Base-by-base conservation (phyloP, 176 grass and related monocot genomes). In the Eremochloa ophiuroides region DNA sequence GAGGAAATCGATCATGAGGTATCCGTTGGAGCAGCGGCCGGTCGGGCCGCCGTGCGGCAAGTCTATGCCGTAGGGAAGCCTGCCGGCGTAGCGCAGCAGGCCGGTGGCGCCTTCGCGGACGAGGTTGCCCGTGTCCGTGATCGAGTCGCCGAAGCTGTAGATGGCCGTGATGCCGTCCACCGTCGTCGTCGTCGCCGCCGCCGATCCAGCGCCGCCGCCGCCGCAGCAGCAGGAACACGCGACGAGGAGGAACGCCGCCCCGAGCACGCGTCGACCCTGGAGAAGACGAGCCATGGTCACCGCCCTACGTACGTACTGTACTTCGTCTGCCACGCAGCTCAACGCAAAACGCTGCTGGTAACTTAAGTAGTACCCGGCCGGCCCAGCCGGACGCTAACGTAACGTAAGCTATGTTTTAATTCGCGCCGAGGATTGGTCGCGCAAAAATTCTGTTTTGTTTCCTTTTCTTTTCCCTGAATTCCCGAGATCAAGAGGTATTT, bases 1-100 rank as follows among this genome's bases (percentile, higher is more conserved):
- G 2, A 88, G 56, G 29, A 83, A 78, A 18, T 88, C 86, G 60
- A 83, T 83, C 80, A 83, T 88, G 59, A 83, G 86, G 74, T 38
- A 66, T 23, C 86, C 86, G 8, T 88, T 74, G 43, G 86, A 88
- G 80, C 80, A 88, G 6, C 86, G 74, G 4, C 80, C 74, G 6
- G 74, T 83, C 7, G 66, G 14, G 34, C 7, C 18, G 25, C 31
- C 44, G 44, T 17, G 44, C 44, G 17, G 11, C 42, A 83, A 33
- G 44, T 68, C 40, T 13, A 55, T 11, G 58, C 80, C 78, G 16
- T 87, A 81, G 63, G 85, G 78, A 31, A 10, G 48, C 0, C 0
- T 6, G 30, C 27, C 27, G 71, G 50, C 22, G 78, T 74, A 15
- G 22, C 12, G 17, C 27, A 69, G 39, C 63, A 76, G 0, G 18